Conservation (phyloP, 1,284 basidiomycete genomes). For the Chalciporus sp. region DNA sequence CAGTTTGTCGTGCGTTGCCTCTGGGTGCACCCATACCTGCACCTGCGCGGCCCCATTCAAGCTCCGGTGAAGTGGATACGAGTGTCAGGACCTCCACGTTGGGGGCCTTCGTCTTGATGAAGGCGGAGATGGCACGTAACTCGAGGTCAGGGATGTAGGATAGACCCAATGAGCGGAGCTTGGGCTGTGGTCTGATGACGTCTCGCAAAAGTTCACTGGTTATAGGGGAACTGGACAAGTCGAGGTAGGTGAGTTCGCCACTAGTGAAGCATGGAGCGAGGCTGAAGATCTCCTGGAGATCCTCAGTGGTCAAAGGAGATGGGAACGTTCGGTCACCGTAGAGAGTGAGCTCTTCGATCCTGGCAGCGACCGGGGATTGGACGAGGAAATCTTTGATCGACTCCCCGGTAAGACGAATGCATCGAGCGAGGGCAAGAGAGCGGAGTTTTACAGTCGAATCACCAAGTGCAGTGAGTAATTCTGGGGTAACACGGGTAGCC, state of each 20-base stretch:
- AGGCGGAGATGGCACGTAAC: constrained; percentile 68
- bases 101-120: constrained; percentile 70
- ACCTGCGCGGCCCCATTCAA: constrained; percentile 53
- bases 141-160: constrained; percentile 80
- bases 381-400: constrained; percentile 80
- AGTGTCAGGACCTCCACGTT: constrained; percentile 89
- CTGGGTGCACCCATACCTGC: constrained; percentile 37
- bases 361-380: constrained; percentile 63
- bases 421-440: constrained; percentile 87
- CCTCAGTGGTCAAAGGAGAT: constrained; percentile 72
- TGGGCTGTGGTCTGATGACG: constrained; percentile 67
- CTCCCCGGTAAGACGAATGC: constrained; percentile 80
- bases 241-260: constrained; percentile 83
- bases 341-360: constrained; percentile 81
- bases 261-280: constrained; percentile 81
- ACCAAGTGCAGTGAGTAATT: constrained; percentile 73
- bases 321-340: constrained; percentile 89
- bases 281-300: constrained; percentile 72
- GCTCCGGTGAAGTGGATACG: constrained; percentile 75
- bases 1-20: constrained; percentile 55
- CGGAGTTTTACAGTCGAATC: constrained; percentile 70
- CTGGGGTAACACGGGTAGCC: constrained; percentile 79
- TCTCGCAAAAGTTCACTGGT: constrained; percentile 63
- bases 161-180: constrained; percentile 84
- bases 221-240: constrained; percentile 84